Conservation (phyloP, 306 rosid species). For the Vicia sativa region DNA sequence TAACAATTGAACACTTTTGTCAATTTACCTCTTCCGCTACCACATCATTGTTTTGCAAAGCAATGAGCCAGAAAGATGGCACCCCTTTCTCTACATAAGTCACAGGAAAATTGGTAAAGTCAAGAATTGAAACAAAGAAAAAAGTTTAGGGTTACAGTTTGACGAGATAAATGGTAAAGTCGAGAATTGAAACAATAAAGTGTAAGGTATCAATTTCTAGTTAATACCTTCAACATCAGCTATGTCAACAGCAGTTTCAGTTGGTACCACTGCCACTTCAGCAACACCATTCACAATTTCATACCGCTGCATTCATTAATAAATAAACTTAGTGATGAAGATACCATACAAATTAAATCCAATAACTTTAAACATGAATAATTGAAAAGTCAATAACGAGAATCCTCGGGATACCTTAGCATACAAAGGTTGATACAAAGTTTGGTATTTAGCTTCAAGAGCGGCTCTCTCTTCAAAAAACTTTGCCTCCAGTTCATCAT, state of each 20-base stretch:
- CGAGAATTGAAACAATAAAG: background rate
- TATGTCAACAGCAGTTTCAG: constrained; percentile 38
- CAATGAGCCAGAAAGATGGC: constrained; percentile 80
- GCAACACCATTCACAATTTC: constrained; percentile 66
- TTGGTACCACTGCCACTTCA: constrained; percentile 60
- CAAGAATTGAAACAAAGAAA: constrained; percentile 5
- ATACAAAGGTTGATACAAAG: constrained; percentile 73
- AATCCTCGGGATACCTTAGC: constrained; percentile 53
- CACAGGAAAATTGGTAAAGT: background rate
- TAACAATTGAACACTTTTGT: background rate
- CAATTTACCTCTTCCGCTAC: constrained; percentile 66
- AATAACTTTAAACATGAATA: background rate
- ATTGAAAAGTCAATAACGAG: background rate
- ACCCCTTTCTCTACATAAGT: constrained; percentile 69
- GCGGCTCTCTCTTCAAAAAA: constrained; percentile 83
- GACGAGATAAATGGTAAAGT: background rate
- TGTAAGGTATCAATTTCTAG: background rate
- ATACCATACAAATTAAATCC: background rate
- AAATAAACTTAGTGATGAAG: background rate
- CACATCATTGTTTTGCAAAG: constrained; percentile 74
- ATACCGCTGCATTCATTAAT: constrained; percentile 52
- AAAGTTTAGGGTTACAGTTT: background rate
- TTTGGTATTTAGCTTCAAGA: constrained; percentile 84
- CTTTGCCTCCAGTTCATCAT: constrained; percentile 70
- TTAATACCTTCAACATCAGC: constrained; percentile 50